Evolutionary conservation across 108 stramenopile species (phyloP).

Genomic region (Nitzschia sp.): DNA sequence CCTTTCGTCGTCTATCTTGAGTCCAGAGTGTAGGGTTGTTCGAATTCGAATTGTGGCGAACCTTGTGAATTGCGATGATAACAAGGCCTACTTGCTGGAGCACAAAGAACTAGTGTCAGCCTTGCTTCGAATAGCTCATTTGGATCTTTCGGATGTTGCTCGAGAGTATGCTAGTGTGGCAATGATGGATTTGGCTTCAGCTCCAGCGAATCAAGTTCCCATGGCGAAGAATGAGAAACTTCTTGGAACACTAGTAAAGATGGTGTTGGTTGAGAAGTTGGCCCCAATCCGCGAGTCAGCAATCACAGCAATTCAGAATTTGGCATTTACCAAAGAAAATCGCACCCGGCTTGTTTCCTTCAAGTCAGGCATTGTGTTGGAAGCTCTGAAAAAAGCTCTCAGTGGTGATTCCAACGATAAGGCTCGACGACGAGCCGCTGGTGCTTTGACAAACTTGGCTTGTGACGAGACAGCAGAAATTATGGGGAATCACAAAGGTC

Average conservation of each 20-base stretch:
- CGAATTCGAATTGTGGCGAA: slow-evolving; percentile 73
- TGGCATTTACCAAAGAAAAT: slow-evolving; percentile 77
- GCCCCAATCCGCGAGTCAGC: slow-evolving; percentile 71
- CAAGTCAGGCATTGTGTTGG: slow-evolving; percentile 72
- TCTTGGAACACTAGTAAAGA: slow-evolving; percentile 73
- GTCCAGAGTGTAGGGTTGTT: slow-evolving; percentile 54
- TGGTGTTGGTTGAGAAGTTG: slow-evolving; percentile 64
- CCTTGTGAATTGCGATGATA: slow-evolving; percentile 74
- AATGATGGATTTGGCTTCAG: slow-evolving; percentile 79
- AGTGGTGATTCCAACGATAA: slow-evolving; percentile 52
- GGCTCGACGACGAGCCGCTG: slow-evolving; percentile 71
- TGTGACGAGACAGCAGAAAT: slow-evolving; percentile 74
- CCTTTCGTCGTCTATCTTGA: slow-evolving; percentile 46
- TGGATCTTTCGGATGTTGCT: slow-evolving; percentile 60
- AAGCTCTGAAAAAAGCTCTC: slow-evolving; percentile 68
- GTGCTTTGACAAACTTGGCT: slow-evolving; percentile 79
- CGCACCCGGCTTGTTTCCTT: slow-evolving; percentile 57
- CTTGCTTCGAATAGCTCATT: slow-evolving; percentile 59
- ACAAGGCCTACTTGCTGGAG: slow-evolving; percentile 63
- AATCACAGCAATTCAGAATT: slow-evolving; percentile 79
- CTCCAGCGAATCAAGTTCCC: slow-evolving; percentile 61
- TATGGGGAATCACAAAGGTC: slow-evolving; percentile 75
- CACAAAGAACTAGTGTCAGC: slow-evolving; percentile 51
- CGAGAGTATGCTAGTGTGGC: slow-evolving; percentile 71
- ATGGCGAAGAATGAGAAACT: slow-evolving; percentile 78